Conservation (phyloP, 106 monocot species). For the Apostasia ramifera region DNA sequence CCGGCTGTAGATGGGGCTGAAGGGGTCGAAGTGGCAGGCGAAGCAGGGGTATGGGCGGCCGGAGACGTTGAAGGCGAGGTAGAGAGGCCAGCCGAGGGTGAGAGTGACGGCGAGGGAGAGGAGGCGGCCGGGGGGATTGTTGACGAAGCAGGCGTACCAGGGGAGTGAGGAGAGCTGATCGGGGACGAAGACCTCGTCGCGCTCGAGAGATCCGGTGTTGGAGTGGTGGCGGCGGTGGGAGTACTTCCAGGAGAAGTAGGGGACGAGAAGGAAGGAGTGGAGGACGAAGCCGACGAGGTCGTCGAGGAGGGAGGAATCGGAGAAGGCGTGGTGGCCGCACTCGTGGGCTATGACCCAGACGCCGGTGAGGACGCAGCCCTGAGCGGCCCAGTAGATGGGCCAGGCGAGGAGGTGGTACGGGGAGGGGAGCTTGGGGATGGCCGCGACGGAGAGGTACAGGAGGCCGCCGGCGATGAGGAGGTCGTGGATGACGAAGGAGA, state of each 20-base stretch:
- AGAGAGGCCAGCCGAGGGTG: slow-evolving; percentile 68
- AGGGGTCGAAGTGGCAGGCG: slow-evolving; percentile 64
- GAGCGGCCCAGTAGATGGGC: slow-evolving; percentile 66
- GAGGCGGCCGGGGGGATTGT: slow-evolving; percentile 61
- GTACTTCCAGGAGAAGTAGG: slow-evolving; percentile 96
- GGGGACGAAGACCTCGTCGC: slow-evolving; percentile 91
- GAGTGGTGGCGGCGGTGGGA: slow-evolving; percentile 89
- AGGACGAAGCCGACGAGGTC: slow-evolving; percentile 67
- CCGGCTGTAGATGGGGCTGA: slow-evolving; percentile 51
- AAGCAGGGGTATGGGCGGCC: slow-evolving; percentile 57
- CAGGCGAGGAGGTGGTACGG: slow-evolving; percentile 41
- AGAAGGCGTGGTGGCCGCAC: slow-evolving; percentile 93
- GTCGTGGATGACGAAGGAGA: slow-evolving; percentile 45
- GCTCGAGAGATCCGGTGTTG: slow-evolving; percentile 73
- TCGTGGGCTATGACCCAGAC: slow-evolving; percentile 94
- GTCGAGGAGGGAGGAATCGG: slow-evolving; percentile 52
- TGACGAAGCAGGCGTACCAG: slow-evolving; percentile 52
- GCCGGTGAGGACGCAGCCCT: slow-evolving; percentile 69
- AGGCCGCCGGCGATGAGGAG: slow-evolving; percentile 23
- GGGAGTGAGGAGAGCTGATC: slow-evolving; percentile 35
- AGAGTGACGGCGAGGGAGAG: slow-evolving; percentile 35
- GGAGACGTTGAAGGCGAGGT: slow-evolving; percentile 52
- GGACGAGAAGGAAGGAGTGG: slow-evolving; percentile 77
- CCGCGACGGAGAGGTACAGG: slow-evolving; percentile 42
- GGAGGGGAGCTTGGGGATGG: slow-evolving; percentile 45